Base-by-base conservation (phyloP, 2,329 filamentous ascomycete genomes). In the Fusarium proliferatum region DNA sequence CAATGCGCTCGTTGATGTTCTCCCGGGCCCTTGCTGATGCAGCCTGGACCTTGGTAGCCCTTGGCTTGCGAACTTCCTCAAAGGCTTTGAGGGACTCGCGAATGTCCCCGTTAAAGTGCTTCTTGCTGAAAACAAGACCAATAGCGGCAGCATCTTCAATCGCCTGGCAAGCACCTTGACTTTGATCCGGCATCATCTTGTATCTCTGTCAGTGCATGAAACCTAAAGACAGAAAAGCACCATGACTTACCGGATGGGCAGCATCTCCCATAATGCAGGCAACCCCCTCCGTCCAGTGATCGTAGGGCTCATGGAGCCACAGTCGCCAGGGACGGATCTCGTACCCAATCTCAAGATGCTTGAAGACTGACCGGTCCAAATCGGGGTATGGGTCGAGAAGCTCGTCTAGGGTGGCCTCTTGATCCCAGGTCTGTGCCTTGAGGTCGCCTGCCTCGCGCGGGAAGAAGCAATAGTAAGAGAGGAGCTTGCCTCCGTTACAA, bases 381-480 rank as follows among this genome's bases (percentile, higher is more conserved):
- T 30, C 28, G 1, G 59, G 48, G 13, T 42, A 61, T 23, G 59
- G 59, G 9, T 33, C 59, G 1, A 61, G 38, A 2, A 61, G 38
- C 19, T 61, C 59, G 1, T 61, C 59, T 1, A 61, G 17, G 2
- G 59, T 41, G 12, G 36, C 36, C 23, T 61, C 38, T n/a, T 61
- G 46, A 4, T 55, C 59, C 59, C 59, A 61, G 1, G 48, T 61
- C 23, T 61, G 59, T 5, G 38, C 28, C 30, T 42, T 43, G 10
- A 56, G 49, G 9, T 61, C 59, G 2, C 59, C 59, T 0, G 49
- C 49, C 2, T 61, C 48, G 2, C 59, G 48, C 1, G 48, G 48
- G 19, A 61, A 61, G 48, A 61, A 61, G 30, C 48, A 61, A 23
- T 61, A 61, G 48, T 61, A 61, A 6, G 59, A 61, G 5, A 61